Evolutionary conservation across 2,329 filamentous ascomycete genomes (phyloP).

Genomic region (Phyllosticta ampelicida): DNA sequence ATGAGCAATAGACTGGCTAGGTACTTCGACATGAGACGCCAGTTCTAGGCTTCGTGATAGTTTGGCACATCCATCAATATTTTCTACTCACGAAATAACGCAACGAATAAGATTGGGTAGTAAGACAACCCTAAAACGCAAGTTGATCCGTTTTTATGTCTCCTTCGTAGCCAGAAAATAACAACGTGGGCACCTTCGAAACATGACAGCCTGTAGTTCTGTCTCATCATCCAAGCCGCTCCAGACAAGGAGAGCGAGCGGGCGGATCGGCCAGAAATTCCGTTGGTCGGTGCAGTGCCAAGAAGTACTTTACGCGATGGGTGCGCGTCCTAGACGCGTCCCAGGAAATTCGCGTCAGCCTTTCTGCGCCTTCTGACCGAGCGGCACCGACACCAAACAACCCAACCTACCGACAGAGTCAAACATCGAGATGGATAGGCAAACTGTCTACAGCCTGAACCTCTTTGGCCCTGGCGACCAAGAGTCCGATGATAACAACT

Average conservation of each 20-base stretch:
- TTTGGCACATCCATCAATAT: too few species aligned
- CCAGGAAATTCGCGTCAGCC: constrained; percentile 1
- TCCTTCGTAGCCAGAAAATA: too few species aligned
- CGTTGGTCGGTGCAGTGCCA: not conserved
- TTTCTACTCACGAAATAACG: too few species aligned
- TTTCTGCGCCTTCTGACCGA: not conserved
- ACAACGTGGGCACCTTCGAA: too few species aligned
- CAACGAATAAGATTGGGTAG: too few species aligned
- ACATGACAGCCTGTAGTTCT: too few species aligned
- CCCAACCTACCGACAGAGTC: not conserved
- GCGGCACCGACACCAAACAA: not conserved
- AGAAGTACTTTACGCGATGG: constrained; percentile 14
- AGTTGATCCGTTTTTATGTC: too few species aligned
- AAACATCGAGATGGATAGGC: constrained; percentile 59
- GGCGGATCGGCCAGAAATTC: not conserved
- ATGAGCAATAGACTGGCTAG: not conserved
- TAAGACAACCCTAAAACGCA: too few species aligned
- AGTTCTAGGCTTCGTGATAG: too few species aligned
- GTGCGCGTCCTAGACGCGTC: constrained; percentile 5
- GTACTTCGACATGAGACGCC: not conserved
- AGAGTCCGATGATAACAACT: constrained; percentile 24
- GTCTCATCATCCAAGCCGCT: too few species aligned
- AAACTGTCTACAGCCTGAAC: constrained; percentile 75
- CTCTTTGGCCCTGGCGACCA: constrained; percentile 47
- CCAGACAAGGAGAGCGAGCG: too few species aligned